phyloP scores from a whole-genome alignment of 306 rosid species.

The Dalbergia cultrata region DNA sequence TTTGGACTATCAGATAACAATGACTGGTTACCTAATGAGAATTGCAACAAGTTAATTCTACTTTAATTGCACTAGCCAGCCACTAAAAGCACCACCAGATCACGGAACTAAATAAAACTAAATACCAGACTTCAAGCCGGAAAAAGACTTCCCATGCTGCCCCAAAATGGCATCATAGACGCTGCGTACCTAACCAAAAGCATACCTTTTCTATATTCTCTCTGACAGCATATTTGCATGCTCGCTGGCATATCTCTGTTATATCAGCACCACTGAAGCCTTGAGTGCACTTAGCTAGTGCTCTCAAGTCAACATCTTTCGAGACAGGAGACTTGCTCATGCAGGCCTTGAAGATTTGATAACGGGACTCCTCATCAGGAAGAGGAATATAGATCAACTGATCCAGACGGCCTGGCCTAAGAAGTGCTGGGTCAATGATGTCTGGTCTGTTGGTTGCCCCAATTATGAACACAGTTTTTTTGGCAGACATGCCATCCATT shows the following conservation, averaged over 20 bases:
- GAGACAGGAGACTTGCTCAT: constrained; percentile 66
- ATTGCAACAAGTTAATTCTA: background rate
- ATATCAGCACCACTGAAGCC: constrained; percentile 68
- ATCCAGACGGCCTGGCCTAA: constrained; percentile 66
- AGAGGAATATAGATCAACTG: constrained; percentile 67
- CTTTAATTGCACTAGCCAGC: background rate
- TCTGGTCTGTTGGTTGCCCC: constrained; percentile 71
- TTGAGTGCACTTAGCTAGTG: constrained; percentile 58
- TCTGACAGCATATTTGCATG: constrained; percentile 69
- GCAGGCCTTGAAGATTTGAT: constrained; percentile 63
- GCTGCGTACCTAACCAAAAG: constrained; percentile 13
- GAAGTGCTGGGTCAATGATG: constrained; percentile 65
- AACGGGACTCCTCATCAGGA: constrained; percentile 62
- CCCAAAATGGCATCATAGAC: background rate
- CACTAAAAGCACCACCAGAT: too few relatives aligned
- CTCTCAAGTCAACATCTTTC: constrained; percentile 58
- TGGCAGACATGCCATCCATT: constrained; percentile 66
- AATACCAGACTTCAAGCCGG: too few relatives aligned
- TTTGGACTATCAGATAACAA: too few relatives aligned
- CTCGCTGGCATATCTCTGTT: constrained; percentile 66
- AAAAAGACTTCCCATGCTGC: background rate
- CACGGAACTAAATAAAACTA: too few relatives aligned
- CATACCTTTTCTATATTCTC: constrained; percentile 64
- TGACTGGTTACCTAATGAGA: background rate
- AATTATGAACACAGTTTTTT: constrained; percentile 63